Base-by-base conservation (phyloP, 306 rosid species). In the Coriaria nepalensis region DNA sequence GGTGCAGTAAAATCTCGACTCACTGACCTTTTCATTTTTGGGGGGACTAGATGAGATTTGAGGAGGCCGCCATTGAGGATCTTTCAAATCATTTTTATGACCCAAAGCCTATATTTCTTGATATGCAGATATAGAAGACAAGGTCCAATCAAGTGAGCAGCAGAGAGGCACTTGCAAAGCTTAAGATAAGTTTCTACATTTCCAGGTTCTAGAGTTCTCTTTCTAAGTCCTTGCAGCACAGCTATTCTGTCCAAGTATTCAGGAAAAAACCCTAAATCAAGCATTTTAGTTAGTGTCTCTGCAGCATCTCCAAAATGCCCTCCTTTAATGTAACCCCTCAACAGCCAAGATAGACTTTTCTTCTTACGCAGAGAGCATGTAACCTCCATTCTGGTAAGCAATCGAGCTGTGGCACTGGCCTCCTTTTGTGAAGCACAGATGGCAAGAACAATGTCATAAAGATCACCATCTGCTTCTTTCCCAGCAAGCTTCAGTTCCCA, bases 401-500 rank as follows among this genome's bases (percentile, higher is more conserved):
- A 52, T 52, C 97, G 71, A 6, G 56, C 63, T 0, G 74, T 81
- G 4, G 97, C 84, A 4, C 58, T 53, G 5, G 56, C 64, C 53
- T 90, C 92, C 70, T 81, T 84, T 50, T 82, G 92, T 0, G 97
- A 90, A 20, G 97, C 97, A 13, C 90, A 85, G 40, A 90, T 81
- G 63, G 98, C 95, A 43, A 90, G 77, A 42, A 90, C 95, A 8
- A 90, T 81, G 78, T 85, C 87, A 33, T 90, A 71, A 47, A 90
- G 92, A 65, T 78, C 87, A 37, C 72, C 74, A 34, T 79, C 92
- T 5, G 92, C 85, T 61, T 90, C 94, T 76, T 85, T 90, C 5
- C 98, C 97, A 4, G 77, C 81, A 40, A 90, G 94, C 57, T 81
- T 85, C 95, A 85, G 79, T 63, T 85, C 85, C 95, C 98, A 90